phyloP scores from a whole-genome alignment of 2,329 filamentous ascomycete genomes.

The Beauveria asiatica region DNA sequence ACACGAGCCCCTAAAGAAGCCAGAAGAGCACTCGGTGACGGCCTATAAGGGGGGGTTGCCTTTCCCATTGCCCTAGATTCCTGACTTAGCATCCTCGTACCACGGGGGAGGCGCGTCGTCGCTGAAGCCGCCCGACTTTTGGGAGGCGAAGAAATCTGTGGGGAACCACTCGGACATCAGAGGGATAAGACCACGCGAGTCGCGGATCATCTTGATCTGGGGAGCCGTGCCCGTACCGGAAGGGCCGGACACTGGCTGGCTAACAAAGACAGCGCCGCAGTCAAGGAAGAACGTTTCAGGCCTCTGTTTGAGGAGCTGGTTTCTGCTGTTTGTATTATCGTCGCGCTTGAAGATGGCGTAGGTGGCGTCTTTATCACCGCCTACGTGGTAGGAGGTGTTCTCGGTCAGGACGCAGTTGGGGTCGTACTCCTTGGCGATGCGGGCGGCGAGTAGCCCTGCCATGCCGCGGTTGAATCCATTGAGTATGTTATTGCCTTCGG shows the following conservation, averaged over 20 bases:
- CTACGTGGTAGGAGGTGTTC: background rate
- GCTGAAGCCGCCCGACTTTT: too few relatives aligned
- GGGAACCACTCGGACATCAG: background rate
- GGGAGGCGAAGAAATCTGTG: too few relatives aligned
- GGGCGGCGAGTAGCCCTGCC: background rate
- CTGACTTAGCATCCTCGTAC: too few relatives aligned
- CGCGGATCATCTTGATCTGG: background rate
- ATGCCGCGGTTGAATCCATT: too few relatives aligned
- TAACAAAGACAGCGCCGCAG: background rate
- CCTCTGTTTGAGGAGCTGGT: background rate
- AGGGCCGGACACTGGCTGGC: background rate
- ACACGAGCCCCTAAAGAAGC: too few relatives aligned
- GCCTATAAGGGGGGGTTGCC: too few relatives aligned
- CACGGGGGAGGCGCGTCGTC: too few relatives aligned
- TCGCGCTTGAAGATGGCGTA: background rate
- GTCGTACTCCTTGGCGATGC: background rate
- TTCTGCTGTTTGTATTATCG: background rate
- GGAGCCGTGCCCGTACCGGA: background rate
- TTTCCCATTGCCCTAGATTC: too few relatives aligned
- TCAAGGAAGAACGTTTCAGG: background rate
- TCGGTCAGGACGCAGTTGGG: background rate
- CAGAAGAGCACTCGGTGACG: too few relatives aligned
- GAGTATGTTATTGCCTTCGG: too few relatives aligned
- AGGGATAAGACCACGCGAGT: background rate
- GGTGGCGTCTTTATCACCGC: too few relatives aligned